Percentiles rank a stretch among this genome's conserved stretches.
Conservation (phyloP, 257 asterid genomes). For the Plantago ovata region DNA sequence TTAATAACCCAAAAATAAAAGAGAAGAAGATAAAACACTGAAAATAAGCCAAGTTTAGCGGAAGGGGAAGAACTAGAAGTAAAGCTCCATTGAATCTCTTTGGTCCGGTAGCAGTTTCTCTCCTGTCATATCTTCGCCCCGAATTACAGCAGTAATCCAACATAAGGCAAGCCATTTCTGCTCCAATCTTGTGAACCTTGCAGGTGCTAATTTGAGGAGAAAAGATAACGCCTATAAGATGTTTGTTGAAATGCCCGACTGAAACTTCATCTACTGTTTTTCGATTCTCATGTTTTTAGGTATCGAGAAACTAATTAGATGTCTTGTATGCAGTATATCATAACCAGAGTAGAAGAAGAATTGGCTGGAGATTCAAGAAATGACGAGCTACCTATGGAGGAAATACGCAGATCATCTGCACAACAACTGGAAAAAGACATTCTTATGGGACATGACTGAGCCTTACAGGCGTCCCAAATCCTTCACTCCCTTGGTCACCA, state of each 20-base stretch:
- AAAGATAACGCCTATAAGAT: conserved; percentile 1
- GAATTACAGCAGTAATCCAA: no score
- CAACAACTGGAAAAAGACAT: conserved; percentile 71
- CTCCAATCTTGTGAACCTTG: not conserved
- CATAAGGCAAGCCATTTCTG: no score
- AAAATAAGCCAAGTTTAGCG: no score
- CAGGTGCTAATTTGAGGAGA: not conserved
- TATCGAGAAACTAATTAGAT: conserved; percentile 4
- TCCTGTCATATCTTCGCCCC: no score
- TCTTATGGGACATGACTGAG: conserved; percentile 92
- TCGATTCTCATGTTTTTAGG: not conserved
- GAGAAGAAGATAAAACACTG: no score
- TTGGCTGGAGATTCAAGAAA: conserved; percentile 22
- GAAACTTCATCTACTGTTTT: not conserved
- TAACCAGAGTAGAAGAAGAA: conserved; percentile 12
- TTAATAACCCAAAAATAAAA: no score
- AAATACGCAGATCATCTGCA: conserved; percentile 76
- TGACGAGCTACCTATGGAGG: conserved; percentile 80
- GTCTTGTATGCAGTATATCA: conserved; percentile 14
- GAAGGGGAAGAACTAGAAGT: no score
- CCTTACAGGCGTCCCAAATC: conserved; percentile 80
- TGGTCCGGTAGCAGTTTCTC: no score
- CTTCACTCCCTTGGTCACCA: conserved; percentile 69
- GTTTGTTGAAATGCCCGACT: conserved; percentile 30
- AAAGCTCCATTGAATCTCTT: no score